Evolutionary conservation across 2,329 filamentous ascomycete genomes (phyloP).

Genomic region (Colletotrichum chlorophyti): DNA sequence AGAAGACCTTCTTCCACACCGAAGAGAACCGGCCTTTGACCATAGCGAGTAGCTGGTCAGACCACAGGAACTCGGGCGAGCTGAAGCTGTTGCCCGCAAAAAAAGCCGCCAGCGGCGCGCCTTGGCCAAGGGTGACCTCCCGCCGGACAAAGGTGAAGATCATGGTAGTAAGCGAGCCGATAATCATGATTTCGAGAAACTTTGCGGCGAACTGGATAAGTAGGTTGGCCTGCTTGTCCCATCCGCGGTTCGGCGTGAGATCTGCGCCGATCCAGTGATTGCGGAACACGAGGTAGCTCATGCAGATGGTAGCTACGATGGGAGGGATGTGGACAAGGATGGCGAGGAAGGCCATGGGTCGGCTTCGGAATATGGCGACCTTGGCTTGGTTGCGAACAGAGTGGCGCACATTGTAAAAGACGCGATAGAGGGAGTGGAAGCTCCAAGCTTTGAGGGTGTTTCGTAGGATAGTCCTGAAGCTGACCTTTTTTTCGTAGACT

Average conservation of each 20-base stretch:
- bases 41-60: neutral
- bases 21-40: neutral
- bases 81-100: neutral
- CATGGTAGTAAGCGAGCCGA: neutral
- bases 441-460: neutral
- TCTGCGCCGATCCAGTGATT: conserved; percentile 3
- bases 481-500: neutral
- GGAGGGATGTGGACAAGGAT: neutral
- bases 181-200: neutral
- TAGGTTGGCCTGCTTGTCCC: neutral
- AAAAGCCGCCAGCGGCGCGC: neutral
- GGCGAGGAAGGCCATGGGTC: neutral
- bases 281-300: neutral
- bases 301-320: neutral
- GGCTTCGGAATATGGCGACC: neutral
- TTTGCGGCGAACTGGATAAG: neutral
- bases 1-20: neutral
- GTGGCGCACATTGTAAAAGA: neutral
- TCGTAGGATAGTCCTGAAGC: neutral
- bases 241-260: neutral
- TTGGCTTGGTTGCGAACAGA: neutral
- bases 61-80: neutral
- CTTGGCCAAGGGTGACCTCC: neutral
- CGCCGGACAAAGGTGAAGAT: conserved; percentile 3
- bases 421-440: neutral